Evolutionary conservation across 345 rosid genomes (phyloP), one percentile per base, ranked within the genome.

Genomic region (Lagerstroemia speciosa): DNA sequence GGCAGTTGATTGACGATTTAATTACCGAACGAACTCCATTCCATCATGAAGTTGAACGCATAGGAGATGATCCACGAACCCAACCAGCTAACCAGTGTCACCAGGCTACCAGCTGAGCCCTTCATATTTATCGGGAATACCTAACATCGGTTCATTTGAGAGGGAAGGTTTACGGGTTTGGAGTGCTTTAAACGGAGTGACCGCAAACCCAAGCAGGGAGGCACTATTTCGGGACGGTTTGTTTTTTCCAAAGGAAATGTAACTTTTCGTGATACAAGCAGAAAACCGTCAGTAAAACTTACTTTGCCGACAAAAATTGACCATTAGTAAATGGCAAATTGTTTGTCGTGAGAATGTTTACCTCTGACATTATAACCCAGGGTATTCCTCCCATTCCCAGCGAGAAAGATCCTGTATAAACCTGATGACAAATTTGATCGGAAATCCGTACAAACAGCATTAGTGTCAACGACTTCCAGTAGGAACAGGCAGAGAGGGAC

Each of bases 281-380:
- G n/a, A n/a, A n/a, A n/a, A n/a, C n/a, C n/a, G n/a, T n/a, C n/a
- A n/a, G n/a, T n/a, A n/a, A n/a, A n/a, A n/a, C n/a, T n/a, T n/a
- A n/a, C n/a, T n/a, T n/a, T n/a, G n/a, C n/a, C n/a, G n/a, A n/a
- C n/a, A n/a, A n/a, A n/a, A n/a, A n/a, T n/a, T n/a, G n/a, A n/a
- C n/a, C n/a, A n/a, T n/a, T n/a, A n/a, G n/a, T n/a, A n/a, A n/a
- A n/a, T n/a, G n/a, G n/a, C n/a, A n/a, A n/a, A n/a, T n/a, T n/a
- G n/a, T n/a, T n/a, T n/a, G n/a, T n/a, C n/a, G n/a, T n/a, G n/a
- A n/a, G 43, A 30, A 7, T 8, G 34, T 7, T 43, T 82, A 90
- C 96, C 96, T 90, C 96, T 4, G 93, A 85, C 80, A 90, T 85
- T 71, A 90, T 86, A 45, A 85, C 83, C 93, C 92, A 88, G 11